phyloP scores from a whole-genome alignment of 2,329 filamentous ascomycete species.

The Macrophomina phaseolina region DNA sequence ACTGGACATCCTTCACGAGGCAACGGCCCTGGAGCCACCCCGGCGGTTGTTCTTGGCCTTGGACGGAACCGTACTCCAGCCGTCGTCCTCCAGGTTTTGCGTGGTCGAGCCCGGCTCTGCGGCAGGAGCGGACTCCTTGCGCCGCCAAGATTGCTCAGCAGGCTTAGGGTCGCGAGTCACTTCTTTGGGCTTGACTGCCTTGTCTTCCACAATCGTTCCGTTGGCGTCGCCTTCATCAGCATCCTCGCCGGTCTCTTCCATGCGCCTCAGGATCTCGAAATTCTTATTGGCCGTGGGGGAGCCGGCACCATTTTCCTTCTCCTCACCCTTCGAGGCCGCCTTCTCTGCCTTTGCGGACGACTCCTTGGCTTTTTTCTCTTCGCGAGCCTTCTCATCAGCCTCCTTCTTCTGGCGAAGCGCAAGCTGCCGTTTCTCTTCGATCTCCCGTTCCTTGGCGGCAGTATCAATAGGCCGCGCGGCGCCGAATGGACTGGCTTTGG shows the following conservation, averaged over 20 bases:
- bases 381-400: conserved; percentile 83
- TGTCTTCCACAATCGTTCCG: conserved; percentile 57
- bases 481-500: conserved; percentile 92
- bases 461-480: conserved; percentile 94
- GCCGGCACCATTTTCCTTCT: conserved; percentile 30
- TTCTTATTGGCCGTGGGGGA: conserved; percentile 50
- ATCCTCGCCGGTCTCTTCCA: conserved; percentile 40
- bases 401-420: conserved; percentile 82
- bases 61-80: conserved; percentile 59
- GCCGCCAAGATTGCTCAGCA: conserved; percentile 50
- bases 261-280: conserved; percentile 62
- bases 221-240: conserved; percentile 51
- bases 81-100: conserved; percentile 57
- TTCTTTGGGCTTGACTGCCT: conserved; percentile 63
- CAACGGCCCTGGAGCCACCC: conserved; percentile 50
- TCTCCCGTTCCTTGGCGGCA: conserved; percentile 81
- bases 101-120: conserved; percentile 49
- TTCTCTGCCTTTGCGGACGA: conserved; percentile 66
- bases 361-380: conserved; percentile 63
- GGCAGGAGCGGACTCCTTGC: conserved; percentile 40
- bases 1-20: conserved; percentile 45
- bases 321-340: conserved; percentile 52
- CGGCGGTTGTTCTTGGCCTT: conserved; percentile 53
- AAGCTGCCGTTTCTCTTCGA: conserved; percentile 84
- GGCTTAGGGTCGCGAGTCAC: conserved; percentile 52